These are phyloP conservation scores for Suhomyces faveliae DNA, from an alignment of 805 yeast species.

Conservation along the genomic window DNA sequence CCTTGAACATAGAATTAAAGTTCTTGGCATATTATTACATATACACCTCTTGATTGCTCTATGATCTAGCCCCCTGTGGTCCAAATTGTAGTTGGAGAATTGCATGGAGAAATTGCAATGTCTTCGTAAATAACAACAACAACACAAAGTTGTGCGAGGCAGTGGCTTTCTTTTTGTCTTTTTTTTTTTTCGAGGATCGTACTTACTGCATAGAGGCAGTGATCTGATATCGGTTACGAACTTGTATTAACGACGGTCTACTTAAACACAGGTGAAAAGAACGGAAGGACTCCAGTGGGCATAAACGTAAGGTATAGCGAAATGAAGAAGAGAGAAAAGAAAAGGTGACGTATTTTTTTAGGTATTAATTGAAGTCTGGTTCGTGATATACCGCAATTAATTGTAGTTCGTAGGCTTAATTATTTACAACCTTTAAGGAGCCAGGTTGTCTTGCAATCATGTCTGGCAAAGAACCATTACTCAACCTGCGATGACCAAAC, in stretches of 20 bases:
- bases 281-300: not conserved
- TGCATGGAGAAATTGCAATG: not conserved
- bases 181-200: not conserved
- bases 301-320: not conserved
- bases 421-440: constrained; percentile 51
- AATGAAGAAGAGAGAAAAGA: not conserved
- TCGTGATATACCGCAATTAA: not conserved
- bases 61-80: not conserved
- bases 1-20: too few species aligned
- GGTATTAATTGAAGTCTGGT: not conserved
- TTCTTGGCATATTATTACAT: not conserved
- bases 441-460: constrained; percentile 44
- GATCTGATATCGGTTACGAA: not conserved
- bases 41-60: not conserved
- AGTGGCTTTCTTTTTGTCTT: not conserved
- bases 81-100: not conserved
- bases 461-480: constrained; percentile 57
- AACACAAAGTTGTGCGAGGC: not conserved
- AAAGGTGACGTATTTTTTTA: not conserved
- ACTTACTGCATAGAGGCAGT: not conserved
- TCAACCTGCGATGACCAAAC: constrained; percentile 48
- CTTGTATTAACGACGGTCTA: constrained; percentile 2
- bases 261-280: constrained; percentile 3
- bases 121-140: not conserved
- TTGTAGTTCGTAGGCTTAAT: constrained; percentile 3